Evolutionary conservation across 768 basidiomycete genomes (phyloP).

Genomic region (Suillus brevipes): DNA sequence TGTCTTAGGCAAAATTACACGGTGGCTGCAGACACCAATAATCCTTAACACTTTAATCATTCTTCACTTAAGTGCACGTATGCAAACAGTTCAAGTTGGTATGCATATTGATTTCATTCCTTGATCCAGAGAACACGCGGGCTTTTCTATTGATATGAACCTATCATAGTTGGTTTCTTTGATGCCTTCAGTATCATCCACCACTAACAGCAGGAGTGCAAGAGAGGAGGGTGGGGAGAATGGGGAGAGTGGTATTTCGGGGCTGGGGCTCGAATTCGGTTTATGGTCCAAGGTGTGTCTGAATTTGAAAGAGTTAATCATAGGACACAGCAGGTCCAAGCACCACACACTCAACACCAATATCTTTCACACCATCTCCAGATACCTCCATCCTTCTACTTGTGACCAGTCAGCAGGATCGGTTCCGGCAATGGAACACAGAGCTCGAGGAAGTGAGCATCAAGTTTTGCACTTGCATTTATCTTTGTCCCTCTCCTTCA

Average conservation of each 20-base stretch:
- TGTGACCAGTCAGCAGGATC: constrained; percentile 93
- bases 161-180: too few relatives aligned
- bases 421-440: constrained; percentile 96
- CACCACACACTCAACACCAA: constrained; percentile 54
- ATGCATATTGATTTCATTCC: too few relatives aligned
- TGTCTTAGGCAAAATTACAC: too few relatives aligned
- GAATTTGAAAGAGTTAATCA: background rate
- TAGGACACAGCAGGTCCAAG: constrained; percentile 22
- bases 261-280: constrained; percentile 62
- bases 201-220: constrained; percentile 29
- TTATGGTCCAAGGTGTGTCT: background rate
- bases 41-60: too few relatives aligned
- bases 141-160: too few relatives aligned
- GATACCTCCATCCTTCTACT: constrained; percentile 98
- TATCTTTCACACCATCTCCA: constrained; percentile 70
- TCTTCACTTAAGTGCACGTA: too few relatives aligned
- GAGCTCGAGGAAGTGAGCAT: constrained; percentile 86
- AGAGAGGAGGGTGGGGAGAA: constrained; percentile 40
- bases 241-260: constrained; percentile 49
- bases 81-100: too few relatives aligned
- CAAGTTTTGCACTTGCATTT: background rate
- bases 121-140: too few relatives aligned
- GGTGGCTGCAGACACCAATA: too few relatives aligned
- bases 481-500: constrained; percentile 2
- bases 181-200: too few relatives aligned